Base-by-base conservation (phyloP, 1,139 yeast species). In the Saccharomyces hybrid region DNA sequence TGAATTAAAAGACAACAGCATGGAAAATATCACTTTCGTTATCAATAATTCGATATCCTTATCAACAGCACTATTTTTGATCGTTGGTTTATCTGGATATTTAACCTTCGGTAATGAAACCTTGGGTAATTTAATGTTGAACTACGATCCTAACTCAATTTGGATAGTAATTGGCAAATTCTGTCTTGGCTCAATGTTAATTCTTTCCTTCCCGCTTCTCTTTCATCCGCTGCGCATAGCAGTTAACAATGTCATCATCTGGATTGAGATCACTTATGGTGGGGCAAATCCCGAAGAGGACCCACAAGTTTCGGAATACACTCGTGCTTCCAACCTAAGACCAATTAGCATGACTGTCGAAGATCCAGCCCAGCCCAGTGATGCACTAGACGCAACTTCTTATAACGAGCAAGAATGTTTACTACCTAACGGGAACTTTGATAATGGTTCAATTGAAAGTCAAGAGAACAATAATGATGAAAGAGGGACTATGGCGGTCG, bases 221-320 rank as follows among this genome's bases (percentile, higher is more conserved):
- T 81, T 89, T 65, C 96, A 91, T 68, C 99, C 99, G 0, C 88
- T 96, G 50, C 76, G 99, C 55, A 84, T 88, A 29, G 88, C 97
- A 0, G 75, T 85, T 32, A 86, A 88, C 68, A 89, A 91, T 69
- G 81, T 91, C 59, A 71, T 79, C 53, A 79, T 79, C 64, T 84
- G 87, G 80, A 50, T 78, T 20, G 66, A 67, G 49, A 55, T 61
- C 13, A 56, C 48, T 8, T 56, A 55, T 44, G 49, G 54, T 38
- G 50, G 44, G 25, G 50, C 51, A 32, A 47, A 51, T 8, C 14
- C 29, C 23, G 28, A 41, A 13, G 26, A 29, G 14, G 49, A n/a
- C 16, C n/a, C 41, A 27, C 41, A 29, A 29, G 29, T 44, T 23
- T 25, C 38, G 31, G 25, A 32, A 25, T 42, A 32, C 23, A 34